Conservation (phyloP, 1,284 basidiomycete species). For the Boletus smithii region DNA sequence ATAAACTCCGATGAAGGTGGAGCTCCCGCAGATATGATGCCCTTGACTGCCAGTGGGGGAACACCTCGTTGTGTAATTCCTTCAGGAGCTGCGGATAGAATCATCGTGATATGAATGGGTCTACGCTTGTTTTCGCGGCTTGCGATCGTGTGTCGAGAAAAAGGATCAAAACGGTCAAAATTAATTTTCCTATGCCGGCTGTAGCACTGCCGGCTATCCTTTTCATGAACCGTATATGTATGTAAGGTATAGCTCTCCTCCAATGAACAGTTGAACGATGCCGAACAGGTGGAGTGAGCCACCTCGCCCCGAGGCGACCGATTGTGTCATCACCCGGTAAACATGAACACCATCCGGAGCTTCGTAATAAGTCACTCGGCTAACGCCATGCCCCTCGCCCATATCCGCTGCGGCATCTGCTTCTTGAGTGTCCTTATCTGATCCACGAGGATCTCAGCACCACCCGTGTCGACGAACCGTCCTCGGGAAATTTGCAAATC, state of each 20-base stretch:
- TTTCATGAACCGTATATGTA: conserved; percentile 12
- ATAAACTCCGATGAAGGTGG: conserved; percentile 15
- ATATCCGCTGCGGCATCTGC: conserved; percentile 25
- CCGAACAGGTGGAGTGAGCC: conserved; percentile 21
- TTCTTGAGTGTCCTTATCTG: conserved; percentile 25
- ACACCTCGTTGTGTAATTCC: conserved; percentile 13
- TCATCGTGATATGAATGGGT: conserved; percentile 6
- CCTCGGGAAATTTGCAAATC: conserved; percentile 31
- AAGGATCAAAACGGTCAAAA: conserved; percentile 4
- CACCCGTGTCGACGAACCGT: conserved; percentile 20
- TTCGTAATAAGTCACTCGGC: conserved; percentile 23
- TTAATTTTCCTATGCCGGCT: conserved; percentile 17
- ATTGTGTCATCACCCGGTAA: conserved; percentile 5
- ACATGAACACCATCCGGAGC: conserved; percentile 22
- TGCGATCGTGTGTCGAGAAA: conserved; percentile 14
- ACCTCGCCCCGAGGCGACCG: conserved; percentile 27
- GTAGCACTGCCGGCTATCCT: conserved; percentile 12
- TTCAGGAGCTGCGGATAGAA: conserved; percentile 2
- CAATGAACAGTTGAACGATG: conserved; percentile 12
- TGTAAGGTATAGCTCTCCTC: conserved; percentile 6
- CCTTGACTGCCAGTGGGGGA: conserved; percentile 12
- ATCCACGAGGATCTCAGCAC: conserved; percentile 31
- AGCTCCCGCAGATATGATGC: conserved; percentile 4
- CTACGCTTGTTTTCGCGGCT: conserved; percentile 1
- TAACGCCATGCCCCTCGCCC: conserved; percentile 20